Conservation (phyloP, 2,329 filamentous ascomycete genomes). For the Hypoxylon sp. region DNA sequence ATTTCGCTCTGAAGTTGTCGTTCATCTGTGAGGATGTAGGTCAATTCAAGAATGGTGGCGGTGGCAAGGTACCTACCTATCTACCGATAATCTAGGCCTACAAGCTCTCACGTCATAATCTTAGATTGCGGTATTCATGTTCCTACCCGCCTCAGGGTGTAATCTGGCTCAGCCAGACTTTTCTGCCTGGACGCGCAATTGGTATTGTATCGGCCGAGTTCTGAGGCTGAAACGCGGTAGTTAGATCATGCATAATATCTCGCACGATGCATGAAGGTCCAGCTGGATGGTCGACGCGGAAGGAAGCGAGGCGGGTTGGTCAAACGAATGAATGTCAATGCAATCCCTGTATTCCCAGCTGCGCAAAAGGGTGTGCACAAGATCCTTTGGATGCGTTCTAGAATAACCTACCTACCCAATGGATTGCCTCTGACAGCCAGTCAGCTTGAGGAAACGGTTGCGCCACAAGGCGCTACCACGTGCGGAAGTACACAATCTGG, state of each 20-base stretch:
- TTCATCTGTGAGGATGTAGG: neutral
- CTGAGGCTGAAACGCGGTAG: neutral
- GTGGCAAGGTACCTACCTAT: neutral
- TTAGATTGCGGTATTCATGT: neutral
- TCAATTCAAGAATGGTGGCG: neutral
- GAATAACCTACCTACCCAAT: neutral
- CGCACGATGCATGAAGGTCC: neutral
- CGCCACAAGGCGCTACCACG: neutral
- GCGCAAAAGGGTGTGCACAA: neutral
- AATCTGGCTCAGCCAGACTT: neutral
- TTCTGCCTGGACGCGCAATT: neutral
- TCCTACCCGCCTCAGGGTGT: neutral
- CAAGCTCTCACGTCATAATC: conserved; percentile 3
- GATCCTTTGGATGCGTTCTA: neutral
- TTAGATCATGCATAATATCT: conserved; percentile 5
- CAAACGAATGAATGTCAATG: neutral
- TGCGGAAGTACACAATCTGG: neutral
- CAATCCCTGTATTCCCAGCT: neutral
- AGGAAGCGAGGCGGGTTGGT: neutral
- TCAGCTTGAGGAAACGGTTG: neutral
- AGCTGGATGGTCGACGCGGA: neutral
- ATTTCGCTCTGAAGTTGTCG: neutral
- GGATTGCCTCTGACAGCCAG: conserved; percentile 7
- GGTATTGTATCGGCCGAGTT: neutral
- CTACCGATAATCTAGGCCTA: neutral